phyloP scores from a whole-genome alignment of 306 rosid species.

The Acacia acuminata region DNA sequence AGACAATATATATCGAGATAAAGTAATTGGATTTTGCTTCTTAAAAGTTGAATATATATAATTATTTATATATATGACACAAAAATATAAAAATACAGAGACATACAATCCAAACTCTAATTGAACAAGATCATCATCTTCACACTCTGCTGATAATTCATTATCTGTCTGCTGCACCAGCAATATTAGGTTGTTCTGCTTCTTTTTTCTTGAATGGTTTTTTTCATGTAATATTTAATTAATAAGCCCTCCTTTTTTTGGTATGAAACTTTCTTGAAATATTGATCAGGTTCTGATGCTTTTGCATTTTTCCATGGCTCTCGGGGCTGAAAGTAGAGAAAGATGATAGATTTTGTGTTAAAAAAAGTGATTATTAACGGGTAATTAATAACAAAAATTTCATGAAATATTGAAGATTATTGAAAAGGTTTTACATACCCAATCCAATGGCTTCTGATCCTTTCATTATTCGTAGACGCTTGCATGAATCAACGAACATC shows the following conservation, averaged over 20 bases:
- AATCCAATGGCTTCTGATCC: constrained; percentile 99
- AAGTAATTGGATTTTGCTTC: constrained; percentile 57
- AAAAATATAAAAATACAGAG: constrained; percentile 57
- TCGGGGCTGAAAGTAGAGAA: constrained; percentile 71
- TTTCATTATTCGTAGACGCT: constrained; percentile 95
- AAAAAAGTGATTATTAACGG: not conserved
- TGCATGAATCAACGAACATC: constrained; percentile 99
- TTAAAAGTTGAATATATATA: constrained; percentile 48
- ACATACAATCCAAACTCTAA: constrained; percentile 46
- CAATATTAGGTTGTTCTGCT: constrained; percentile 31
- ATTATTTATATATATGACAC: constrained; percentile 36
- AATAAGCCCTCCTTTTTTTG: constrained; percentile 26
- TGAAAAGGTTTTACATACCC: constrained; percentile 50
- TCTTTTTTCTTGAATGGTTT: not conserved
- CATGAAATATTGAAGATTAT: not conserved
- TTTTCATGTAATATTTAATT: not conserved
- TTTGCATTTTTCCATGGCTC: constrained; percentile 99
- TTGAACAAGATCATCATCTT: not conserved
- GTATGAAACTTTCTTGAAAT: constrained; percentile 10
- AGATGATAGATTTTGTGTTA: not conserved
- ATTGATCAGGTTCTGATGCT: constrained; percentile 68
- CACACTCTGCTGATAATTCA: constrained; percentile 30
- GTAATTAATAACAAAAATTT: not conserved
- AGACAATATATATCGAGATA: constrained; percentile 49
- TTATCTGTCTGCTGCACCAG: constrained; percentile 24